Conservation (phyloP, 352 stramenopile genomes). For the Pythium brassicae region DNA sequence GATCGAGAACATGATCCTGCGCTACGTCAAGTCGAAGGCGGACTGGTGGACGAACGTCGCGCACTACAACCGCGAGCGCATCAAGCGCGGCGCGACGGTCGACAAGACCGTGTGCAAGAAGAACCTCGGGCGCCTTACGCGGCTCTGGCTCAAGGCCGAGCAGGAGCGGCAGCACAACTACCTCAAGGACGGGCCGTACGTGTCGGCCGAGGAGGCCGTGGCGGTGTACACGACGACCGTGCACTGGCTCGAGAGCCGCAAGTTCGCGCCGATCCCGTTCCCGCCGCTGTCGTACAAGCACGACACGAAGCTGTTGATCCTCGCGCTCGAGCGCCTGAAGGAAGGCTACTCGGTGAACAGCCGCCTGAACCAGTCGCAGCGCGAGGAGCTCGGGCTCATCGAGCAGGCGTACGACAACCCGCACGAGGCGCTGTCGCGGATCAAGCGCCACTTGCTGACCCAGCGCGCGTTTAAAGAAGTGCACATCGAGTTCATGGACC, state of each 20-base stretch:
- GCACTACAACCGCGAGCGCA: constrained; percentile 99
- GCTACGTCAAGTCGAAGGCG: constrained; percentile 99
- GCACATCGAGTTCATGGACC: constrained; percentile 99
- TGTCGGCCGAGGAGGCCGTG: constrained; percentile 98
- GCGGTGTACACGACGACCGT: constrained; percentile 99
- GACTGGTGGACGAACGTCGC: constrained; percentile 99
- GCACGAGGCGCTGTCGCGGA: constrained; percentile 96
- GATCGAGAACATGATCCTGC: constrained; percentile 99
- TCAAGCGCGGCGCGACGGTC: constrained; percentile 98
- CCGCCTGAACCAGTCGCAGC: constrained; percentile 96
- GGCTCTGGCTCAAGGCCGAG: constrained; percentile 99
- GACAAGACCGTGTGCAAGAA: constrained; percentile 99
- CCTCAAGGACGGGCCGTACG: constrained; percentile 98
- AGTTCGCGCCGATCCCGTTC: constrained; percentile 99
- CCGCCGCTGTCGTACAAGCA: constrained; percentile 99
- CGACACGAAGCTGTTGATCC: constrained; percentile 99
- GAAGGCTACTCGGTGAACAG: constrained; percentile 98
- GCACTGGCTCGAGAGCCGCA: constrained; percentile 99
- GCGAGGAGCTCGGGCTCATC: constrained; percentile 98
- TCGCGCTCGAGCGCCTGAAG: constrained; percentile 98
- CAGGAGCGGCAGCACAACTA: constrained; percentile 99
- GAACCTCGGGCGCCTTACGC: constrained; percentile 97
- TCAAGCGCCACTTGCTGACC: constrained; percentile 99
- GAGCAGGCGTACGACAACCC: constrained; percentile 99
- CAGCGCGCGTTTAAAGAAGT: constrained; percentile 99